A percentile compares a stretch with the other conserved stretches of the same genome.
Conservation (phyloP, 306 rosid genomes). For the Trifolium pratense region DNA sequence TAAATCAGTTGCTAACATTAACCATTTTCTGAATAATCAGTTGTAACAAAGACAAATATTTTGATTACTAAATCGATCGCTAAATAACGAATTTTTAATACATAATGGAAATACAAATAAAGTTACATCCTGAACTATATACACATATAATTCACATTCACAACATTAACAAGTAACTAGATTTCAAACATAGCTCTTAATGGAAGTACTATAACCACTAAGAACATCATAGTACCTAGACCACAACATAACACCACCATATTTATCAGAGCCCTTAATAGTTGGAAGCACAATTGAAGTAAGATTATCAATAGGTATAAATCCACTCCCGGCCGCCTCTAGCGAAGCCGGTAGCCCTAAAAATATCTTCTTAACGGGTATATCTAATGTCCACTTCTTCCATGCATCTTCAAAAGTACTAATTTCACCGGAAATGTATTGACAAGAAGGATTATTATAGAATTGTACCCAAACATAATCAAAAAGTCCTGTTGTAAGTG, state of each 20-base stretch:
- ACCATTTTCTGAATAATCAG: no score
- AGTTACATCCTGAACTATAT: neutral
- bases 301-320: constrained; percentile 9
- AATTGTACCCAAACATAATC: constrained; percentile 28
- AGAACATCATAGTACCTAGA: constrained; percentile 31
- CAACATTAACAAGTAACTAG: neutral
- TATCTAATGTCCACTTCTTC: neutral
- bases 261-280: constrained; percentile 15
- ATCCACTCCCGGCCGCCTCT: constrained; percentile 25
- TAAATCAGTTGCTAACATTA: no score
- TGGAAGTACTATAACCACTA: constrained; percentile 18
- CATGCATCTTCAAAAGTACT: constrained; percentile 1
- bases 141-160: neutral
- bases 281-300: constrained; percentile 15
- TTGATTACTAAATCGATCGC: no score
- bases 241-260: constrained; percentile 33
- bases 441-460: constrained; percentile 25
- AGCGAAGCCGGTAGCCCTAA: constrained; percentile 22
- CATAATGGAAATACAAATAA: no score
- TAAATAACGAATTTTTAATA: no score
- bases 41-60: no score
- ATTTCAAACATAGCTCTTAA: constrained; percentile 27
- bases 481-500: constrained; percentile 4
- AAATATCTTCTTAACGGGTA: constrained; percentile 7
- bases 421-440: neutral